Conservation (phyloP, 768 basidiomycete genomes). For the Coprinopsis sp. region DNA sequence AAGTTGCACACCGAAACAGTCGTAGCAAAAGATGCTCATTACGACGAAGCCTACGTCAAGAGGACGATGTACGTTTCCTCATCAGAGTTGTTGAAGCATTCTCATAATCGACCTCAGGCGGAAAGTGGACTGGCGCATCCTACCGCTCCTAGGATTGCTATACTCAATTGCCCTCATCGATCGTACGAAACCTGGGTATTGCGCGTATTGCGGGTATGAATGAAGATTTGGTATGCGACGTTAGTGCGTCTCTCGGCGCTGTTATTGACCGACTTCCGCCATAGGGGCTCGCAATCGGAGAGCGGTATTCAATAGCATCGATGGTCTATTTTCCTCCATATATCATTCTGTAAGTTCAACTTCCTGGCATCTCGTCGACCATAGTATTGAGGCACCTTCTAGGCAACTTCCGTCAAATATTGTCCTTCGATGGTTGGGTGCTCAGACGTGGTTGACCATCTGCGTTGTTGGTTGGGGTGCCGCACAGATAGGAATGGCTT, state of each 20-base stretch:
- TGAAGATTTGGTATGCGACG: slow-evolving; percentile 23
- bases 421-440: slow-evolving; percentile 24
- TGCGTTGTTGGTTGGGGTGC: slow-evolving; percentile 28
- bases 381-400: not conserved
- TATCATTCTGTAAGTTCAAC: slow-evolving; percentile 26
- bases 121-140: slow-evolving; percentile 28
- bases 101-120: slow-evolving; percentile 18
- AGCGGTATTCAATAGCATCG: slow-evolving; percentile 29
- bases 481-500: slow-evolving; percentile 31
- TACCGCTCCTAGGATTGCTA: slow-evolving; percentile 29
- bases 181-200: slow-evolving; percentile 31
- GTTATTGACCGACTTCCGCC: not conserved
- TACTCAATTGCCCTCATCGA: slow-evolving; percentile 32
- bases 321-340: slow-evolving; percentile 32
- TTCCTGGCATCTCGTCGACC: not conserved
- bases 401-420: slow-evolving; percentile 25
- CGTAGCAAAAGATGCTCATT: slow-evolving; percentile 10
- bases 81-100: not conserved
- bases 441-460: slow-evolving; percentile 25
- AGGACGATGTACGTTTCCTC: slow-evolving; percentile 17
- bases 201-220: slow-evolving; percentile 36
- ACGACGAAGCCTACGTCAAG: slow-evolving; percentile 17
- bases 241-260: not conserved
- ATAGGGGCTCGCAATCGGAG: slow-evolving; percentile 25
- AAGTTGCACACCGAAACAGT: not conserved